Conservation (phyloP, 257 asterid genomes). For the Fraxinus cuspidata region DNA sequence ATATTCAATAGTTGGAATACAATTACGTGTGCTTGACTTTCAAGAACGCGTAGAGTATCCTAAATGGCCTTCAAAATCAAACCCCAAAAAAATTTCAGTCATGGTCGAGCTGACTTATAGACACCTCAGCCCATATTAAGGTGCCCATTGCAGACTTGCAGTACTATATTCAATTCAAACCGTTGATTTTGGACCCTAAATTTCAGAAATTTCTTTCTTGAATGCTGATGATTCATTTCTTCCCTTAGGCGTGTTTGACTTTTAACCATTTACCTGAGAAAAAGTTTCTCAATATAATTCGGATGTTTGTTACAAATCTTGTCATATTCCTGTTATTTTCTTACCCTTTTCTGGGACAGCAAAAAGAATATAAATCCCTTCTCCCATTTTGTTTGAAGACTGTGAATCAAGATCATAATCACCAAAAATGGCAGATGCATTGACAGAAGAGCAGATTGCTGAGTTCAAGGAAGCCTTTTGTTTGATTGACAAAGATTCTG, state of each 20-base stretch:
- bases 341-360: not conserved
- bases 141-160: not conserved
- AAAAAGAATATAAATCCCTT: not conserved
- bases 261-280: slow-evolving; percentile 3
- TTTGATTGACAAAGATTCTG: slow-evolving; percentile 60
- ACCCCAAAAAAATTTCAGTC: not conserved
- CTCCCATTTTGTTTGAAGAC: not conserved
- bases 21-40: not conserved
- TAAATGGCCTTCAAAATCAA: not conserved
- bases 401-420: not conserved
- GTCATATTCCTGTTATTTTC: not conserved
- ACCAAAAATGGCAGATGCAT: slow-evolving; percentile 47
- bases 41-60: not conserved
- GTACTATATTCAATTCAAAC: slow-evolving; percentile 30
- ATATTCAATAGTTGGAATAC: not conserved
- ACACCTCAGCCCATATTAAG: not conserved
- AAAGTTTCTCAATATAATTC: not conserved
- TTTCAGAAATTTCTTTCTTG: slow-evolving; percentile 19
- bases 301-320: not conserved
- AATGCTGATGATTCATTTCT: slow-evolving; percentile 14
- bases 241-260: slow-evolving; percentile 19
- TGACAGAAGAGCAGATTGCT: slow-evolving; percentile 51
- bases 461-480: slow-evolving; percentile 59
- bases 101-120: not conserved
- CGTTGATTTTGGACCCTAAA: slow-evolving; percentile 33